Conservation (phyloP, 176 grass and related monocot species). For the Canna indica region DNA sequence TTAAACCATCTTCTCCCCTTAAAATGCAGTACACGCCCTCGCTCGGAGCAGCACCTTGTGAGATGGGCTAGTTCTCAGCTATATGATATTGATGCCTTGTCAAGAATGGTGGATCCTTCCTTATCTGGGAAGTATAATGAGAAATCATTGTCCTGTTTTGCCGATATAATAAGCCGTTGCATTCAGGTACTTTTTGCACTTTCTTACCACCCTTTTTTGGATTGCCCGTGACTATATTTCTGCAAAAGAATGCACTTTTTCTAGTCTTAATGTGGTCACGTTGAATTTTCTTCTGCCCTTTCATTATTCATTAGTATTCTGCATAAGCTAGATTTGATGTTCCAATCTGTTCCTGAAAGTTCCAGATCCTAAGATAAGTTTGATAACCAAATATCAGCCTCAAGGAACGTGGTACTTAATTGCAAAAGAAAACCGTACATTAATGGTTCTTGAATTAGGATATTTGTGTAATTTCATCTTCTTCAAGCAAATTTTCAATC, state of each 20-base stretch:
- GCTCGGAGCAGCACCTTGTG: conserved; percentile 78
- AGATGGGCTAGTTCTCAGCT: conserved; percentile 83
- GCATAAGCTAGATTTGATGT: neutral
- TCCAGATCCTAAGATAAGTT: neutral
- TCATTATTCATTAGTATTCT: neutral
- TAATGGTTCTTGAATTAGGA: too few species aligned
- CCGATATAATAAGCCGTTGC: conserved; percentile 78
- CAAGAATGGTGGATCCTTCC: conserved; percentile 78
- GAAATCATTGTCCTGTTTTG: conserved; percentile 66
- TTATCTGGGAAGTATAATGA: conserved; percentile 70
- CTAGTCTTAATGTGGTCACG: too few species aligned
- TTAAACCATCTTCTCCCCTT: conserved; percentile 3
- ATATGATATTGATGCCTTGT: conserved; percentile 71
- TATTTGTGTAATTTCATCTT: too few species aligned
- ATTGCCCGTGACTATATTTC: too few species aligned
- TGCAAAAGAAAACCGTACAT: too few species aligned
- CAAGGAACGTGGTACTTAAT: too few species aligned
- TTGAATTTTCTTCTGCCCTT: neutral
- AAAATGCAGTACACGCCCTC: conserved; percentile 62
- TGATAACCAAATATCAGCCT: neutral
- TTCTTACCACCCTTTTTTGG: too few species aligned
- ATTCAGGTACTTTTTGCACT: conserved; percentile 52
- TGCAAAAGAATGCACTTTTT: too few species aligned
- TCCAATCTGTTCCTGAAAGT: neutral
- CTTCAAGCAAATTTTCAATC: too few species aligned